Evolutionary conservation across 2,329 filamentous ascomycete species (phyloP), one percentile per base, ranked within the genome.

Genomic region (Ophiostoma triangulosporum): DNA sequence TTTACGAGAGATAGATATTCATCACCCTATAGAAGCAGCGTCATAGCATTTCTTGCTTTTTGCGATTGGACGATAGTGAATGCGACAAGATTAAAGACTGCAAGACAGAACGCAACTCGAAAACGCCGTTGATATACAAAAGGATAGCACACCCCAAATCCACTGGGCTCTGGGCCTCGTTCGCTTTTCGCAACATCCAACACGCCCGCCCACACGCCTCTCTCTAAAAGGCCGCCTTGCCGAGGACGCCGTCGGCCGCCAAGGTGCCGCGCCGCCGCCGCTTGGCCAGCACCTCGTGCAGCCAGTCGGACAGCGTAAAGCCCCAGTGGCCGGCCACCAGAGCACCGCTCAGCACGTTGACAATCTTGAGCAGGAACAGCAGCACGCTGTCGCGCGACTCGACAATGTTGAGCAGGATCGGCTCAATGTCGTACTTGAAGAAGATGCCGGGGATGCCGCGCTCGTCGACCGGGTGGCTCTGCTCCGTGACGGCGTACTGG

Each of bases 381-480:
- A 95, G 69, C 55, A 95, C 73, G 43, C 86, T 76, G 54, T 84
- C 83, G 64, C 89, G 81, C 63, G 82, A 81, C 71, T 97, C 91
- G 57, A 84, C 84, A 40, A 98, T 84, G 27, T 85, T 83, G 52
- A 98, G 74, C 66, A 93, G 72, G 62, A 98, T 90, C 1, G 93
- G 93, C 73, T 98, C 93, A 62, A 98, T 96, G 66, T 97, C 91
- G 70, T 95, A 98, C 72, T 97, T 98, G 77, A 98, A 87, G 66
- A 97, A 98, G 57, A 98, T 81, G 31, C 93, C 93, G 0, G 93
- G 93, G 1, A 96, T 79, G 55, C 73, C 71, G 61, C 74, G 81
- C 62, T 94, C 85, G 53, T 75, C 72, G 40, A 94, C 77, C 33
- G 74, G 70, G 62, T 83, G 80, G 61, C 78, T 84, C 72, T 97